Evolutionary conservation across 2,329 filamentous ascomycete genomes (phyloP), one percentile per base, ranked within the genome.

Genomic region (Plectosphaerella plurivora): DNA sequence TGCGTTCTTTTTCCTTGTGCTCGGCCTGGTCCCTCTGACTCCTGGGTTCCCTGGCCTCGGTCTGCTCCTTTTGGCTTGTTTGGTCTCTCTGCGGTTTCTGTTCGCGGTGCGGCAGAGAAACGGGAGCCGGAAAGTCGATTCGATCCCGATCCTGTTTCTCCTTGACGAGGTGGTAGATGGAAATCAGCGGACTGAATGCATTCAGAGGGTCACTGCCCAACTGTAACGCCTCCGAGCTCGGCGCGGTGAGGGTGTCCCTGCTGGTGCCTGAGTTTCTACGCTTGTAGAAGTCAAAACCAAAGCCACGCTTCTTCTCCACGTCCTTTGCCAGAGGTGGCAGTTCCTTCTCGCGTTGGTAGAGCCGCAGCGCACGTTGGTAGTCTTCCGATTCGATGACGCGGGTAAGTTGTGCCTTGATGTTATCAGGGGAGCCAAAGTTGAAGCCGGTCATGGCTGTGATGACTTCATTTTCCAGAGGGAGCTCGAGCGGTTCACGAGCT

Each of bases 371-470:
- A 53, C 86, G 84, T 62, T 96, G 91, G 61, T 99, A 99, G 41
- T 97, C 93, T 7, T 96, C 91, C 0, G 92, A 97, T 62, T 95
- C 89, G 55, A 99, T 82, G n/a, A 92, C 82, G 57, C 88, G 89
- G 10, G 85, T 89, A 44, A 99, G 79, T 65, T 97, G 90, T 3
- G 83, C 75, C 52, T 83, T 86, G 64, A 99, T 97, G 52, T 83
- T 82, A 50, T 97, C 91, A 1, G 91, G 81, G 1, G 90, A 81
- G 1, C 94, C 94, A 73, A 97, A 99, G 68, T 97, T 96, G 68
- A 99, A 99, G 3, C 94, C 94, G 22, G 91, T 95, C 94, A 99
- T 99, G 60, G 89, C 92, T 47, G 90, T 83, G 52, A 99, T 83
- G 5, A 97, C 87, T 44, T 89, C 86, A 2, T 81, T 76, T 64